These are phyloP conservation scores for Cladorrhinum sp. DNA, from an alignment of 2,329 filamentous ascomycete genomes.

Conservation along the genomic window DNA sequence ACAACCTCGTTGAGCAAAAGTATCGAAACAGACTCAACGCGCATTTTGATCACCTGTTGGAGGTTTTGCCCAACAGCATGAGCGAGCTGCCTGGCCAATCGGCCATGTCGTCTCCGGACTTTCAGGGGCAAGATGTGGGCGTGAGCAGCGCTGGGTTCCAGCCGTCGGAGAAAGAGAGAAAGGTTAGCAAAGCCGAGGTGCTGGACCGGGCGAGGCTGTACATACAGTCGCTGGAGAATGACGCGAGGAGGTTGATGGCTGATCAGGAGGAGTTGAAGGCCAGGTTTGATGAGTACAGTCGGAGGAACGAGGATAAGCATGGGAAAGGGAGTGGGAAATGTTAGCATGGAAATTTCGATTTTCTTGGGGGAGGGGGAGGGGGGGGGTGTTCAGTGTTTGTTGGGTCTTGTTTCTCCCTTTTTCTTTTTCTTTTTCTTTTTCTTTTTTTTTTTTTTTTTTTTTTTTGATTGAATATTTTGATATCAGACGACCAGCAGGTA, in stretches of 20 bases:
- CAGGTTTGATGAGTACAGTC: conserved; percentile 12
- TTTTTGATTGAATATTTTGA: too few species aligned
- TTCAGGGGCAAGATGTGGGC: background rate
- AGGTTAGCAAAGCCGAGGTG: conserved; percentile 23
- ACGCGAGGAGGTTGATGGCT: conserved; percentile 12
- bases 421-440: too few species aligned
- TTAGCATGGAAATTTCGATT: too few species aligned
- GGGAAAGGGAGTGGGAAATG: background rate
- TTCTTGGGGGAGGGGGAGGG: background rate
- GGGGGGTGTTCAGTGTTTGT: background rate
- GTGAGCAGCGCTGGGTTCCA: background rate
- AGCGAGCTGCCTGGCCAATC: background rate
- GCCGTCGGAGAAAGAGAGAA: conserved; percentile 2
- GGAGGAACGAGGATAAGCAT: background rate
- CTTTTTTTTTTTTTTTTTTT: too few species aligned
- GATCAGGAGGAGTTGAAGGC: conserved; percentile 15
- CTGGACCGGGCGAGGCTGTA: conserved; percentile 20
- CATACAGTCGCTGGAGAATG: conserved; percentile 20
- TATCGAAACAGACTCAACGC: conserved; percentile 23
- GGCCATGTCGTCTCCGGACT: background rate
- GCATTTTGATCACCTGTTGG: conserved; percentile 21
- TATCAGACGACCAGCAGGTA: too few species aligned
- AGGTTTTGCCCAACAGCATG: conserved; percentile 13
- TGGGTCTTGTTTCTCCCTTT: too few species aligned
- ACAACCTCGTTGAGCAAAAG: conserved; percentile 22